Conservation (phyloP, 371 early-diverging fungal species). For the Apophysomyces variabilis region DNA sequence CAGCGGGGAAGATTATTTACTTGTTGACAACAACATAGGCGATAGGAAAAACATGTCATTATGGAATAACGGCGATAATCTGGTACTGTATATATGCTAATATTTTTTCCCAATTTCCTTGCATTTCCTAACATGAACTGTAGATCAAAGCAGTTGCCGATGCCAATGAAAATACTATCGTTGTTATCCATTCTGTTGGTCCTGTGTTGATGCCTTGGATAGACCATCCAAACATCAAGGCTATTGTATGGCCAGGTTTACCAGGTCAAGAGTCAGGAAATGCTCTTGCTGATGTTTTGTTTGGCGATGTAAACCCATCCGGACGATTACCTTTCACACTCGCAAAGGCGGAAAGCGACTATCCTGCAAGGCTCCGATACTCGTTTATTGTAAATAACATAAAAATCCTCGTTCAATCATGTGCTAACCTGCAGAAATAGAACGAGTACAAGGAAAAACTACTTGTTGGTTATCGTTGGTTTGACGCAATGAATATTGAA, state of each 20-base stretch:
- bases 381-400: slow-evolving; percentile 9
- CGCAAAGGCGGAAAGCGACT: slow-evolving; percentile 35
- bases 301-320: slow-evolving; percentile 61
- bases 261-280: slow-evolving; percentile 60
- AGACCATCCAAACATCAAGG: slow-evolving; percentile 50
- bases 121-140: neutral
- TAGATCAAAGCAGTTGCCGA: slow-evolving; percentile 50
- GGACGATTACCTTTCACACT: slow-evolving; percentile 59
- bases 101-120: neutral
- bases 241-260: slow-evolving; percentile 47
- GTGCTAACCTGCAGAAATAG: slow-evolving; percentile 9
- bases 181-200: slow-evolving; percentile 56
- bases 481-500: slow-evolving; percentile 45
- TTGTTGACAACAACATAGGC: slow-evolving; percentile 49
- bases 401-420: neutral
- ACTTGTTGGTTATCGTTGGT: slow-evolving; percentile 53
- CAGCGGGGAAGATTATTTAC: slow-evolving; percentile 59
- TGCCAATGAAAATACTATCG: slow-evolving; percentile 47
- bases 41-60: slow-evolving; percentile 64
- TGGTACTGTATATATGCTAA: slow-evolving; percentile 35
- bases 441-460: slow-evolving; percentile 54
- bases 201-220: slow-evolving; percentile 56
- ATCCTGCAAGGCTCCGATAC: slow-evolving; percentile 22
- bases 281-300: slow-evolving; percentile 55
- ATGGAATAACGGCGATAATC: slow-evolving; percentile 62